Percentiles rank a stretch among this genome's conserved stretches.
Conservation (phyloP, 768 basidiomycete species). For the Trichaptum fuscoviolaceum region DNA sequence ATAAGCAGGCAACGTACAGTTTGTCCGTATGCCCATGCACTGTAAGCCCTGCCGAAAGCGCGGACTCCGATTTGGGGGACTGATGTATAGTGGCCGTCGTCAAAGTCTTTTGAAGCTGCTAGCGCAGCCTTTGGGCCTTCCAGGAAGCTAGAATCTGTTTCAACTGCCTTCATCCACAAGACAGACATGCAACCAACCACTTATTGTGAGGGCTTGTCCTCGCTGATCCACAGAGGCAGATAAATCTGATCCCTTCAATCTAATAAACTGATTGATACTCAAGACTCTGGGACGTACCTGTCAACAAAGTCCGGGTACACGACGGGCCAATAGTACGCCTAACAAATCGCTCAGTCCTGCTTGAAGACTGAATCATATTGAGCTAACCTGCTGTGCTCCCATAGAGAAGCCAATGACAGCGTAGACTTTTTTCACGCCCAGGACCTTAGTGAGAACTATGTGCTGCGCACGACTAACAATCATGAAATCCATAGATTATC, state of each 20-base stretch:
- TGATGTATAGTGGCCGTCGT: conserved; percentile 45
- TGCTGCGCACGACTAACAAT: conserved; percentile 20
- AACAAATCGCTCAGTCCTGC: not conserved
- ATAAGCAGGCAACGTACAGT: conserved; percentile 28
- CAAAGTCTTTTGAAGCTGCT: conserved; percentile 48
- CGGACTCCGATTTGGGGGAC: conserved; percentile 45
- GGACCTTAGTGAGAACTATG: conserved; percentile 19
- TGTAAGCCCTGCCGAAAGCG: conserved; percentile 51
- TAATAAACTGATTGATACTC: not conserved
- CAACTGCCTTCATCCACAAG: not conserved
- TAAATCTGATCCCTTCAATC: conserved; percentile 30
- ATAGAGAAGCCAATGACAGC: conserved; percentile 25
- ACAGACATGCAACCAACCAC: conserved; percentile 32
- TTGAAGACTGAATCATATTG: not conserved
- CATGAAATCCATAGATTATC: not conserved
- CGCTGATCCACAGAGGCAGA: conserved; percentile 48
- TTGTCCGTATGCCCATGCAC: conserved; percentile 57
- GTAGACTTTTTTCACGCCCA: conserved; percentile 19
- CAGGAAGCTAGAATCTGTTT: conserved; percentile 36
- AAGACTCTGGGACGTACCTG: conserved; percentile 24
- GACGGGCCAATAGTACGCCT: conserved; percentile 55
- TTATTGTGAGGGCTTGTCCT: conserved; percentile 51
- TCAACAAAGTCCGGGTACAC: conserved; percentile 51
- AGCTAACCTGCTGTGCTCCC: conserved; percentile 24
- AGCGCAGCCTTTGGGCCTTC: conserved; percentile 57